Percentiles rank a stretch among this genome's conserved stretches.
These are phyloP conservation scores for Citrus mangshanensis DNA, from an alignment of 345 rosid genomes.

Conservation along the genomic window DNA sequence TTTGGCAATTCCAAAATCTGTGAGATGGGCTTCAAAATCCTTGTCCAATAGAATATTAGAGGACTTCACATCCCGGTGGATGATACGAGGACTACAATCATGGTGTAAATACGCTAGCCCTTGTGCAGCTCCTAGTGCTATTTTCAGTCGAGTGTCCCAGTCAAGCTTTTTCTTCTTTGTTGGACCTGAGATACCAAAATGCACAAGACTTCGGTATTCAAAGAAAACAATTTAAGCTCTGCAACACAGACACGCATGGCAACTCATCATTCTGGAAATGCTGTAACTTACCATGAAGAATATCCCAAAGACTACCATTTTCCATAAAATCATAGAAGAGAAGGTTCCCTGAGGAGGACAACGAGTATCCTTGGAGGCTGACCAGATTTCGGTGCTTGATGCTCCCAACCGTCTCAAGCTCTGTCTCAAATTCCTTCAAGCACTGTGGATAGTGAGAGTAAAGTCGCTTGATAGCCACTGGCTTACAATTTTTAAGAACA, in stretches of 20 bases:
- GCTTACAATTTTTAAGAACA: conserved; percentile 89
- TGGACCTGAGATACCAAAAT: conserved; percentile 46
- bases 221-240: background rate
- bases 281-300: conserved; percentile 69
- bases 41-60: conserved; percentile 86
- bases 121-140: conserved; percentile 92
- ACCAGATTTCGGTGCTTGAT: conserved; percentile 94
- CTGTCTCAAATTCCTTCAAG: conserved; percentile 88
- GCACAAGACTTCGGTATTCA: background rate
- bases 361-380: conserved; percentile 83
- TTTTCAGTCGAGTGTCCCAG: conserved; percentile 79
- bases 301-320: conserved; percentile 97
- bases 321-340: conserved; percentile 98
- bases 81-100: conserved; percentile 92
- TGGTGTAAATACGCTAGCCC: conserved; percentile 92
- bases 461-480: conserved; percentile 88
- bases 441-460: conserved; percentile 81
- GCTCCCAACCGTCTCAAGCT: conserved; percentile 84
- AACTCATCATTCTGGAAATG: background rate
- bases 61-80: conserved; percentile 93
- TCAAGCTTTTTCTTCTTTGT: conserved; percentile 75
- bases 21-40: conserved; percentile 87
- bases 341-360: conserved; percentile 79
- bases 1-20: conserved; percentile 98
- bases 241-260: background rate